Evolutionary conservation across 257 asterid species (phyloP).

Genomic region (Nicotiana paniculata): DNA sequence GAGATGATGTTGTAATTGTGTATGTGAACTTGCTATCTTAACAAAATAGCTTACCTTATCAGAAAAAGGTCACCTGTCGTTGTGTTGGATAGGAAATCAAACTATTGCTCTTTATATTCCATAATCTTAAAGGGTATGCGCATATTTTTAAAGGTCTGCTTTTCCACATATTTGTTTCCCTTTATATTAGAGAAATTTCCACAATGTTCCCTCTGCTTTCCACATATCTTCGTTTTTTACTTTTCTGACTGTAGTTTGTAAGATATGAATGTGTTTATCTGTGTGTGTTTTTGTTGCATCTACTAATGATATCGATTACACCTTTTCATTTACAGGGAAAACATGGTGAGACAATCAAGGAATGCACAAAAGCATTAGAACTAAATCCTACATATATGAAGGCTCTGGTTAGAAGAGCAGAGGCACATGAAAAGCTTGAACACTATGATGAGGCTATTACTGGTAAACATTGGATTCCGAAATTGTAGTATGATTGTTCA

Average conservation of each 20-base stretch:
- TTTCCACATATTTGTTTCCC: neutral
- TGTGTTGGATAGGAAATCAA: too few species aligned
- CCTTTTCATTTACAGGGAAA: conserved; percentile 42
- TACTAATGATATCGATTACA: neutral
- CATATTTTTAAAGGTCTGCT: too few species aligned
- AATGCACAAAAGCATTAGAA: conserved; percentile 85
- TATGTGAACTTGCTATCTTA: too few species aligned
- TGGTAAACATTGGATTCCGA: conserved; percentile 34
- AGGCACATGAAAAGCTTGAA: conserved; percentile 85
- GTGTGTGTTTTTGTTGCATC: neutral
- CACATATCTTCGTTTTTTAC: too few species aligned
- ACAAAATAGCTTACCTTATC: too few species aligned
- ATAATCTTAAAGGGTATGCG: too few species aligned
- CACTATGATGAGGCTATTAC: conserved; percentile 78
- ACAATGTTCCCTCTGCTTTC: neutral
- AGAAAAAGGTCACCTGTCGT: too few species aligned
- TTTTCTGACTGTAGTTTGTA: neutral
- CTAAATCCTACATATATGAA: conserved; percentile 72
- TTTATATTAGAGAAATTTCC: neutral
- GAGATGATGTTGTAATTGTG: neutral
- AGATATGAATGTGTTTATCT: neutral
- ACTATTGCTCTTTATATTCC: too few species aligned
- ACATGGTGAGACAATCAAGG: conserved; percentile 66
- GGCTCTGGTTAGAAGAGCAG: conserved; percentile 82
- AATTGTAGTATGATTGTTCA: neutral